Percentiles rank a stretch among this genome's conserved stretches.
These are phyloP conservation scores for Gossypium turneri DNA, from an alignment of 345 rosid genomes.

Conservation along the genomic window DNA sequence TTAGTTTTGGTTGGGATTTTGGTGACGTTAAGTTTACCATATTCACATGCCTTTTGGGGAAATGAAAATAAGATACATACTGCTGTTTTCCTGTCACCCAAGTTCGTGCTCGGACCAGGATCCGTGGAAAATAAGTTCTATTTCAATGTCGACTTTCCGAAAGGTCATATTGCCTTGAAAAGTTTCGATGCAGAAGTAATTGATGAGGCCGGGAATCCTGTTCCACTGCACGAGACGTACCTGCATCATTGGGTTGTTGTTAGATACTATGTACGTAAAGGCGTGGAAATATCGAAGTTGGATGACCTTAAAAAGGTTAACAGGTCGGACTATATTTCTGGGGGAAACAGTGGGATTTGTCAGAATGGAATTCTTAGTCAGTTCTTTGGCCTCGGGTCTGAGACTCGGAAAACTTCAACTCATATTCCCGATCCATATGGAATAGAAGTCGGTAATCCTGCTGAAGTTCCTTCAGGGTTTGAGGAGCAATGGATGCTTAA, in stretches of 20 bases:
- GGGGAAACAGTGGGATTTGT: constrained; percentile 65
- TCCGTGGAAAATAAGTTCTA: constrained; percentile 54
- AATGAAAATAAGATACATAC: constrained; percentile 39
- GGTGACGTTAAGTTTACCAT: constrained; percentile 16
- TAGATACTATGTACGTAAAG: constrained; percentile 43
- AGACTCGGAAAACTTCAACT: constrained; percentile 64
- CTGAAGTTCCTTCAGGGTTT: constrained; percentile 58
- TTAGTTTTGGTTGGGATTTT: constrained; percentile 24
- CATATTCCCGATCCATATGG: constrained; percentile 81
- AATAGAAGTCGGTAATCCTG: constrained; percentile 66
- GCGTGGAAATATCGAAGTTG: constrained; percentile 12
- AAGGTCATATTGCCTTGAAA: constrained; percentile 78
- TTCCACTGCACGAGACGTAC: constrained; percentile 81
- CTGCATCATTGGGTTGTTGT: constrained; percentile 81
- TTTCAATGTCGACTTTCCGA: constrained; percentile 63
- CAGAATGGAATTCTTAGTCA: constrained; percentile 40
- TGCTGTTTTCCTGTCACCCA: constrained; percentile 61
- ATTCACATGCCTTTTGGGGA: constrained; percentile 17
- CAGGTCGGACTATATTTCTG: constrained; percentile 25
- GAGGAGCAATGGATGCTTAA: constrained; percentile 76
- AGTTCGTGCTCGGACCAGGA: constrained; percentile 69
- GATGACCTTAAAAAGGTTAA: background rate
- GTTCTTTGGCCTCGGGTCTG: constrained; percentile 83
- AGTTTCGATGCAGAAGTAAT: constrained; percentile 63
- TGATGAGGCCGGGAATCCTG: constrained; percentile 58